Evolutionary conservation across 208 protist species (phyloP), one percentile per base, ranked within the genome.

Genomic region (Trichomonas tenax): DNA sequence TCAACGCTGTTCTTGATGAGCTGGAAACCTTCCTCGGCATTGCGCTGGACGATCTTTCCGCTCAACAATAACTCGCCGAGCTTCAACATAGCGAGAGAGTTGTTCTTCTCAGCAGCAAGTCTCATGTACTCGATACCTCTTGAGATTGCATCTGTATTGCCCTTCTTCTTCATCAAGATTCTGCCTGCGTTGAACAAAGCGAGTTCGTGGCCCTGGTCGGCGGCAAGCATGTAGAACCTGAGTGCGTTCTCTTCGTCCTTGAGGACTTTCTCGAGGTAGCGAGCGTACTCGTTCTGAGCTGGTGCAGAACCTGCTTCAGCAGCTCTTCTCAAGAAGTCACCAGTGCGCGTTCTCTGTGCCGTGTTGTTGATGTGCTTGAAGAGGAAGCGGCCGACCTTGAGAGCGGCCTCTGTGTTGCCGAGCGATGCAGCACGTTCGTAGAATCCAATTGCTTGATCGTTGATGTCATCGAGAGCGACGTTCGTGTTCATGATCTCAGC

Each of bases 401-500:
- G 17, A 0, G 26, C 14, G 34, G 86, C 86, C 38, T 51, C 14
- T 2, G 86, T 14, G 44, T 93, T 48, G 34, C 86, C 86, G 23
- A 48, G 44, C 10, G 41, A 41, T 2, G 44, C 86, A 17, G 86
- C 86, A 9, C 41, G 40, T 51, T 93, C 36, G 15, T 51, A 93
- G 15, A 72, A 72, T 72, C 26, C 21, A 21, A 72, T 72, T n/a
- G 58, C 58, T 2, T n/a, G 11, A n/a, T 72, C 58, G 58, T 72
- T 72, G 58, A 72, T 72, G 21, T 72, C 58, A 72, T 72, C 58
- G 11, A 72, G 58, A 8, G 58, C 58, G 26, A n/a, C 58, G 21
- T 72, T 72, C 21, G 58, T 96, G 96, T 98, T 96, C 98, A 98
- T 96, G 98, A 98, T 96, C 97, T 98, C 96, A 97, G 46, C 45